Percentiles rank a stretch among this genome's conserved stretches.
phyloP scores from a whole-genome alignment of 345 rosid species.

The Populus euphratica region DNA sequence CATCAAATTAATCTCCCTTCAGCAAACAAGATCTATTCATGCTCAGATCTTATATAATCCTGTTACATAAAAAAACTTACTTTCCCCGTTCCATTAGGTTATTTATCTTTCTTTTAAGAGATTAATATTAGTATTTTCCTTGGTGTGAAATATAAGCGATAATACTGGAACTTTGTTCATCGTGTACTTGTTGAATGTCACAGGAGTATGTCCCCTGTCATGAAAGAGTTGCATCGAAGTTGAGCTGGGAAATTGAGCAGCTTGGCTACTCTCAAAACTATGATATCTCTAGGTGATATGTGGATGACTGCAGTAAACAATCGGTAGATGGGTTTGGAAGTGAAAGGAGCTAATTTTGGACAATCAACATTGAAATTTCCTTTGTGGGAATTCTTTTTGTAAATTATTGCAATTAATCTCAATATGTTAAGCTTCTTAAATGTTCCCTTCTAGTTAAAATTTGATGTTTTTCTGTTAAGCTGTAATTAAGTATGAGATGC shows the following conservation, averaged over 20 bases:
- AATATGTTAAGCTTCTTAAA: conserved; percentile 28
- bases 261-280: conserved; percentile 53
- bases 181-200: neutral
- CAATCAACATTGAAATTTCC: conserved; percentile 18
- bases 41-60: neutral
- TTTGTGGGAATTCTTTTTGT: conserved; percentile 27
- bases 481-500: conserved; percentile 35
- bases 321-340: conserved; percentile 13
- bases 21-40: neutral
- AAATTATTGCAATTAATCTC: conserved; percentile 44
- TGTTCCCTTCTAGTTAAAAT: conserved; percentile 17
- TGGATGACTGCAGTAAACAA: neutral
- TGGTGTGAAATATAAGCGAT: neutral
- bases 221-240: conserved; percentile 71
- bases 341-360: conserved; percentile 24
- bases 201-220: conserved; percentile 91
- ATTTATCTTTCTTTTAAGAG: neutral
- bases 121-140: no score
- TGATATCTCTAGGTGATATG: conserved; percentile 42
- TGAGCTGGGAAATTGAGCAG: conserved; percentile 89
- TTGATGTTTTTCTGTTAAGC: conserved; percentile 14
- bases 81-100: neutral
- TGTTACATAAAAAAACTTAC: neutral
- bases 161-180: neutral
- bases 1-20: neutral